These are phyloP conservation scores for Ustilago sp. DNA, from an alignment of 1,284 basidiomycete genomes.

Conservation along the genomic window DNA sequence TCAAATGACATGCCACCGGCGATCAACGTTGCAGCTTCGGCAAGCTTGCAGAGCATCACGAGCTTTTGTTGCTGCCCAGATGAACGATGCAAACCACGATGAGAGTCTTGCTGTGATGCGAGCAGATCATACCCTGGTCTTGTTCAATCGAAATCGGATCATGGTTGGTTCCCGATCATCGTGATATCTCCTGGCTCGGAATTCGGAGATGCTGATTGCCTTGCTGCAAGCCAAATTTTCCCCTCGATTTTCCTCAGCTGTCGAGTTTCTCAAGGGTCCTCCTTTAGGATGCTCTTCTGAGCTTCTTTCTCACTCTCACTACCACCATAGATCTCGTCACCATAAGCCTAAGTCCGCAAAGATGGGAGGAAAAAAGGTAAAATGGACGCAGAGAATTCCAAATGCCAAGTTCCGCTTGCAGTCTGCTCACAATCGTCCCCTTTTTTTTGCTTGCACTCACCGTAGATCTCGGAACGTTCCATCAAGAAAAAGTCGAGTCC, in stretches of 20 bases:
- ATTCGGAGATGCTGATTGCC: not conserved
- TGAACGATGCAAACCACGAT: no score
- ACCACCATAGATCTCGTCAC: slow-evolving; percentile 2
- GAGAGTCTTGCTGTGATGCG: no score
- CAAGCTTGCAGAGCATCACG: not conserved
- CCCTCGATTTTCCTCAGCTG: slow-evolving; percentile 2
- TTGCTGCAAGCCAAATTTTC: not conserved
- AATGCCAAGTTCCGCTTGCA: no score
- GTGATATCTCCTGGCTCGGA: not conserved
- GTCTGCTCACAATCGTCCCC: not conserved
- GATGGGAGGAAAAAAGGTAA: slow-evolving; percentile 64
- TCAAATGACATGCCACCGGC: not conserved
- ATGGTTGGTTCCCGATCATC: no score
- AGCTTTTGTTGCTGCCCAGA: no score
- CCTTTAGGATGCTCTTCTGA: not conserved
- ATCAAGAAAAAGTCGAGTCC: slow-evolving; percentile 65
- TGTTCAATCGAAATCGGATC: not conserved
- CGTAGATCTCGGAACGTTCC: slow-evolving; percentile 61
- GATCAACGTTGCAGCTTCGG: not conserved
- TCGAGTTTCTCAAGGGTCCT: slow-evolving; percentile 15
- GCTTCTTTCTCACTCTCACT: not conserved
- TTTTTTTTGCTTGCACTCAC: not conserved
- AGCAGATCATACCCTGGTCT: no score
- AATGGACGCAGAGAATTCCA: not conserved
- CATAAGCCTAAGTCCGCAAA: slow-evolving; percentile 2